Conservation (phyloP, 148 eudicot species). For the Hydrangea macrophylla region DNA sequence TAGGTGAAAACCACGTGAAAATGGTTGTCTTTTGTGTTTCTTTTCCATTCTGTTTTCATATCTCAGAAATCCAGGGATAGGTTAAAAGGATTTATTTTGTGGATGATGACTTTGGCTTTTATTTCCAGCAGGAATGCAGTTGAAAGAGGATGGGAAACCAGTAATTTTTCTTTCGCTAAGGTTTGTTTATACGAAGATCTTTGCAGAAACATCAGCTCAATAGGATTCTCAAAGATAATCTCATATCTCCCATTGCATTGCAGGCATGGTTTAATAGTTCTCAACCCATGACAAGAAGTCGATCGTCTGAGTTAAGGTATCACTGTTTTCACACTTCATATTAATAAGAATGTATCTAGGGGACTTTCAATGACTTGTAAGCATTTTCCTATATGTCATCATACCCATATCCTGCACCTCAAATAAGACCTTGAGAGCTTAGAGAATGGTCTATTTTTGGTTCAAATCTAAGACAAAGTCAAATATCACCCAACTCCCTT, state of each 20-base stretch:
- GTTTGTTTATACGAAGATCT: constrained; percentile 16
- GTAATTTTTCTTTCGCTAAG: constrained; percentile 47
- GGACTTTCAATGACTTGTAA: neutral
- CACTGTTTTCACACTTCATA: neutral
- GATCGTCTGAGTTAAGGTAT: constrained; percentile 55
- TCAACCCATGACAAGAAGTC: constrained; percentile 61
- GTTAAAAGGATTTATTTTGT: neutral
- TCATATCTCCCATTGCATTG: constrained; percentile 8
- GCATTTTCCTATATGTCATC: neutral
- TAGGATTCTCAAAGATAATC: constrained; percentile 3
- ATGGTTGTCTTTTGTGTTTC: neutral
- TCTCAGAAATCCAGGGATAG: too few relatives aligned
- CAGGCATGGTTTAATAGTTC: constrained; percentile 62
- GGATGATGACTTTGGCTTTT: constrained; percentile 4
- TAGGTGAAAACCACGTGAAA: too few relatives aligned
- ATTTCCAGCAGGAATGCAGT: constrained; percentile 23
- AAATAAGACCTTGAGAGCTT: neutral
- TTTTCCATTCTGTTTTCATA: too few relatives aligned
- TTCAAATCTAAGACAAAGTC: neutral
- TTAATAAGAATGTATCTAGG: neutral
- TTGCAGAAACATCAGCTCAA: neutral
- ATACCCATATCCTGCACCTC: too few relatives aligned
- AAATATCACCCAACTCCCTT: too few relatives aligned
- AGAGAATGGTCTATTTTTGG: neutral
- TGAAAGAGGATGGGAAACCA: constrained; percentile 36